phyloP scores from a whole-genome alignment of 2,329 filamentous ascomycete species.

The Hypoxylon sp. region DNA sequence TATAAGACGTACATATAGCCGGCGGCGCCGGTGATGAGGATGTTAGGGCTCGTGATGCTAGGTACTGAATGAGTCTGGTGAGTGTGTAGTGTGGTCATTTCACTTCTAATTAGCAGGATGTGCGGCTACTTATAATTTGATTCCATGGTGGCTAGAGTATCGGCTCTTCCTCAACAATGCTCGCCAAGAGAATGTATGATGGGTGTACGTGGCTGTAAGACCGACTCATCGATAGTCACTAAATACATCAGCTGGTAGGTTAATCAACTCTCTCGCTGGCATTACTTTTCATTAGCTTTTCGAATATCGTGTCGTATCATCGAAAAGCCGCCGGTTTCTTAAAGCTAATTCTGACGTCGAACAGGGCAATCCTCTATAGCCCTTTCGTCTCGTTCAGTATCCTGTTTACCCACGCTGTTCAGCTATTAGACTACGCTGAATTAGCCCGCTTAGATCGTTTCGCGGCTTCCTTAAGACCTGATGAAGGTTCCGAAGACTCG shows the following conservation, averaged over 20 bases:
- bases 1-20: slow-evolving; percentile 37
- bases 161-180: background rate
- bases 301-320: background rate
- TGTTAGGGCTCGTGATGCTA: slow-evolving; percentile 44
- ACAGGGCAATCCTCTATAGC: slow-evolving; percentile 54
- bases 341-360: background rate
- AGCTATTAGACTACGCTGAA: slow-evolving; percentile 45
- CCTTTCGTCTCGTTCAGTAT: slow-evolving; percentile 58
- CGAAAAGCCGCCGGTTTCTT: background rate
- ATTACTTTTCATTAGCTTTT: background rate
- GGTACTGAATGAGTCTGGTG: slow-evolving; percentile 7
- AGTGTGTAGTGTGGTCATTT: slow-evolving; percentile 7
- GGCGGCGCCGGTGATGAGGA: slow-evolving; percentile 46
- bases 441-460: slow-evolving; percentile 51
- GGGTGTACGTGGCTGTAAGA: slow-evolving; percentile 42
- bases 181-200: slow-evolving; percentile 45
- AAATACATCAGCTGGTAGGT: slow-evolving; percentile 56
- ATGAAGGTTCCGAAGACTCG: slow-evolving; percentile 28
- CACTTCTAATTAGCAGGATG: background rate
- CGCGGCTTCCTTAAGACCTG: slow-evolving; percentile 49
- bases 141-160: background rate
- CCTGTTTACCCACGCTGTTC: slow-evolving; percentile 52
- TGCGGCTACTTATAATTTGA: slow-evolving; percentile 10
- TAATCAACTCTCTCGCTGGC: background rate
- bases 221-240: slow-evolving; percentile 44